phyloP scores from a whole-genome alignment of 148 eudicot species.

The Fagopyrum tataricum region DNA sequence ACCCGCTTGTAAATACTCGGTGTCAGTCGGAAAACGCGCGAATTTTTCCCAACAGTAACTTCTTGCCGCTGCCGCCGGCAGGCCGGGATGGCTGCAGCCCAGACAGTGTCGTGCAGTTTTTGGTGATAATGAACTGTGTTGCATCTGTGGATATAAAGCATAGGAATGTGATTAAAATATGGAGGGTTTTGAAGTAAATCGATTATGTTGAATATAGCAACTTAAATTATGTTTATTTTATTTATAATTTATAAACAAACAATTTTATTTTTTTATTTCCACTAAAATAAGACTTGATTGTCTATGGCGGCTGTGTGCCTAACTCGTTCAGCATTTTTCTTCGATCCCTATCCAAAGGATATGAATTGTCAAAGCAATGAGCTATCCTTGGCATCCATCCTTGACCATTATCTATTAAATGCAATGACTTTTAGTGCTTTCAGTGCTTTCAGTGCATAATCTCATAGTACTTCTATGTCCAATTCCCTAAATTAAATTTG shows the following conservation, averaged over 20 bases:
- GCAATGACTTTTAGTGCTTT: not conserved
- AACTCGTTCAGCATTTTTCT: not conserved
- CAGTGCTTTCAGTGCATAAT: not conserved
- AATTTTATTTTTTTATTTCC: too few relatives aligned
- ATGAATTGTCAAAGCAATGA: not conserved
- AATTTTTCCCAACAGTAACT: too few relatives aligned
- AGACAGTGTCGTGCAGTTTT: not conserved
- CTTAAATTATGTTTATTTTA: too few relatives aligned
- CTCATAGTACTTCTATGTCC: not conserved
- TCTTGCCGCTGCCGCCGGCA: not conserved
- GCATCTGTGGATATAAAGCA: not conserved
- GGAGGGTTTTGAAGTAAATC: not conserved
- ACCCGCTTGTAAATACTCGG: too few relatives aligned
- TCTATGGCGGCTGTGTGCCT: not conserved
- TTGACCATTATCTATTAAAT: not conserved
- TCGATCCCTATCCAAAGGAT: not conserved
- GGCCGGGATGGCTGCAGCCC: not conserved
- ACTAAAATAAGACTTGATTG: not conserved
- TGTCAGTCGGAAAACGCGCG: too few relatives aligned
- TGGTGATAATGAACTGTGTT: not conserved
- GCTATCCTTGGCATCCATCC: not conserved
- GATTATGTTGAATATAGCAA: too few relatives aligned
- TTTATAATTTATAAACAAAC: too few relatives aligned
- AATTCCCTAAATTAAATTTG: not conserved
- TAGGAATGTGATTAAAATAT: not conserved